Base-by-base conservation (phyloP, 1,284 basidiomycete species). In the Ustilago esculenta region DNA sequence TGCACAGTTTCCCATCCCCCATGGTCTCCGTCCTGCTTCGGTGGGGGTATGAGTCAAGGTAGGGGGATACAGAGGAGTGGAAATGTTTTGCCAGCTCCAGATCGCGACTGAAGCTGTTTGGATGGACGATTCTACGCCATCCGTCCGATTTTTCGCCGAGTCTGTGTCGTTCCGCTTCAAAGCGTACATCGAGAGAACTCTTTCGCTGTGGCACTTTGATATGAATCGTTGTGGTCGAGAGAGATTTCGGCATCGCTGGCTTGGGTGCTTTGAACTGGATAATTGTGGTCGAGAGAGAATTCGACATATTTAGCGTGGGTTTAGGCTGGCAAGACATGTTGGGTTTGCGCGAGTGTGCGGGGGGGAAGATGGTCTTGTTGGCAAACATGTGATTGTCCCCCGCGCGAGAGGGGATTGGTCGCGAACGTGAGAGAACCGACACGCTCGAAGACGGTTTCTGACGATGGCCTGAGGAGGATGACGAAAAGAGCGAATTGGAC, bases 201-300 rank as follows among this genome's bases (percentile, higher is more conserved):
- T 67, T 67, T 8, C 64, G 18, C 20, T 47, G 48, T 9, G 64
- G 64, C 0, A 67, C 55, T n/a, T 61, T 48, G 24, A 54, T 21
- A 3, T 21, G 23, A 37, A 44, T 24, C 5, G 45, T 24, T 9
- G 37, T 48, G 14, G 57, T 60, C 15, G 58, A 60, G 5, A 15
- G 25, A 2, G 51, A 55, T 25, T 54, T 61, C 15, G 41, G 36
- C 48, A 58, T 23, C 42, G 14, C 43, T 14, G n/a, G n/a, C n/a
- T n/a, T n/a, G n/a, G n/a, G n/a, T n/a, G n/a, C n/a, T n/a, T n/a
- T n/a, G n/a, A n/a, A n/a, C n/a, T n/a, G n/a, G n/a, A n/a, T n/a
- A n/a, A n/a, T n/a, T n/a, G n/a, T n/a, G n/a, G n/a, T n/a, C n/a
- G n/a, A n/a, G n/a, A n/a, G n/a, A n/a, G n/a, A n/a, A n/a, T n/a